These are phyloP conservation scores for Paraconiothyrium brasiliense DNA, from an alignment of 2,329 filamentous ascomycete species.

Conservation along the genomic window DNA sequence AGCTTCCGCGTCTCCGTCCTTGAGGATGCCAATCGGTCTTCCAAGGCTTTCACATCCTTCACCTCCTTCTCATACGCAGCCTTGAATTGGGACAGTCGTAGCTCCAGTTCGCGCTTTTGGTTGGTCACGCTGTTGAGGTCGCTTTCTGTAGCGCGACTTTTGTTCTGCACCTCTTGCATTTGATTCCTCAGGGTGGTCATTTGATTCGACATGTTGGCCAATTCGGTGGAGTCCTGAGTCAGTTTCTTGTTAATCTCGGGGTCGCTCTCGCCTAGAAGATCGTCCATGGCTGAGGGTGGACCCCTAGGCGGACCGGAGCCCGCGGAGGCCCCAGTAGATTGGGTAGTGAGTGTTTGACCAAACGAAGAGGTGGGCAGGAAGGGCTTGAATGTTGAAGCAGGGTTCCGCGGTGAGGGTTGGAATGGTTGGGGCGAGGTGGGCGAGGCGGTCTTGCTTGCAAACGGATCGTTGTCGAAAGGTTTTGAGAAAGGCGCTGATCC, in stretches of 20 bases:
- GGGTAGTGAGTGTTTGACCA: constrained; percentile 80
- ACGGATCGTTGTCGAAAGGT: constrained; percentile 68
- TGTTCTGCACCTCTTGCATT: constrained; percentile 90
- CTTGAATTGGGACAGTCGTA: constrained; percentile 84
- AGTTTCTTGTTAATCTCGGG: constrained; percentile 88
- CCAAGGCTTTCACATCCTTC: constrained; percentile 81
- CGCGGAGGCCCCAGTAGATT: constrained; percentile 73
- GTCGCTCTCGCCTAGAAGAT: constrained; percentile 85
- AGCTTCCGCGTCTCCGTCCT: constrained; percentile 85
- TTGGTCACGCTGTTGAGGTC: constrained; percentile 82
- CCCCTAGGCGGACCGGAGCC: constrained; percentile 54
- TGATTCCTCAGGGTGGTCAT: constrained; percentile 90
- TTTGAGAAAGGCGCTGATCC: constrained; percentile 64
- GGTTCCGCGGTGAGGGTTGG: constrained; percentile 56
- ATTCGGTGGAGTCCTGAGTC: constrained; percentile 86
- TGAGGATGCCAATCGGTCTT: constrained; percentile 81
- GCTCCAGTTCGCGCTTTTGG: constrained; percentile 94
- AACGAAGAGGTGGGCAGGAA: constrained; percentile 94
- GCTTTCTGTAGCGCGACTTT: constrained; percentile 80
- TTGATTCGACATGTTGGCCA: constrained; percentile 96
- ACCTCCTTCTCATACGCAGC: constrained; percentile 93
- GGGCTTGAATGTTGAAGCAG: constrained; percentile 76
- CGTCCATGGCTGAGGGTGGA: constrained; percentile 70
- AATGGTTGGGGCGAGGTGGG: constrained; percentile 63
- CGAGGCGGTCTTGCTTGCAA: constrained; percentile 62